A percentile compares a stretch with the other conserved stretches of the same genome.
Evolutionary conservation across 2,329 filamentous ascomycete genomes (phyloP).

Genomic region (Exophiala bonariae): DNA sequence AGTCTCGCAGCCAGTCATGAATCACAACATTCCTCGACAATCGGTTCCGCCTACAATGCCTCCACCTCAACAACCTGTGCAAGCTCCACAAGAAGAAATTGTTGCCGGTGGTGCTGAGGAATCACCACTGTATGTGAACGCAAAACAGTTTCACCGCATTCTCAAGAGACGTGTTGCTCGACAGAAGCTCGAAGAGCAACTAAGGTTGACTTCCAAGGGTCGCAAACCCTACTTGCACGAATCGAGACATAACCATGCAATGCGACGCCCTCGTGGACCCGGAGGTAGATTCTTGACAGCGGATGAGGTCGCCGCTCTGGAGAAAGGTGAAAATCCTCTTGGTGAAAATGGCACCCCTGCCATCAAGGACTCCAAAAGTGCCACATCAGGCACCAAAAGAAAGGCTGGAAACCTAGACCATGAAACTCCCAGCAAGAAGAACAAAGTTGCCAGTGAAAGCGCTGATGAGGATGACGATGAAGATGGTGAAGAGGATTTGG

Average conservation of each 20-base stretch:
- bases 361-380: constrained; percentile 32
- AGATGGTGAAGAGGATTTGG: constrained; percentile 51
- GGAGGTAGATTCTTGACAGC: constrained; percentile 95
- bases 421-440: constrained; percentile 49
- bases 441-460: constrained; percentile 48
- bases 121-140: constrained; percentile 94
- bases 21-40: constrained; percentile 57
- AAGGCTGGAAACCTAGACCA: constrained; percentile 52
- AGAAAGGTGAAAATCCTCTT: constrained; percentile 54
- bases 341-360: constrained; percentile 31
- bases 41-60: constrained; percentile 51
- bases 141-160: constrained; percentile 97
- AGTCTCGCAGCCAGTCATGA: constrained; percentile 74
- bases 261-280: constrained; percentile 89
- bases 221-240: constrained; percentile 97
- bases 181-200: constrained; percentile 88
- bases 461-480: constrained; percentile 56
- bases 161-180: constrained; percentile 89
- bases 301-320: constrained; percentile 90
- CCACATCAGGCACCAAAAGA: constrained; percentile 46
- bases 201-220: constrained; percentile 90
- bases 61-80: constrained; percentile 55
- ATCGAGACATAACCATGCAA: constrained; percentile 95
- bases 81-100: constrained; percentile 73
- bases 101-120: constrained; percentile 74